Base-by-base conservation (phyloP, 2,329 filamentous ascomycete genomes). In the Trichoderma sp. region DNA sequence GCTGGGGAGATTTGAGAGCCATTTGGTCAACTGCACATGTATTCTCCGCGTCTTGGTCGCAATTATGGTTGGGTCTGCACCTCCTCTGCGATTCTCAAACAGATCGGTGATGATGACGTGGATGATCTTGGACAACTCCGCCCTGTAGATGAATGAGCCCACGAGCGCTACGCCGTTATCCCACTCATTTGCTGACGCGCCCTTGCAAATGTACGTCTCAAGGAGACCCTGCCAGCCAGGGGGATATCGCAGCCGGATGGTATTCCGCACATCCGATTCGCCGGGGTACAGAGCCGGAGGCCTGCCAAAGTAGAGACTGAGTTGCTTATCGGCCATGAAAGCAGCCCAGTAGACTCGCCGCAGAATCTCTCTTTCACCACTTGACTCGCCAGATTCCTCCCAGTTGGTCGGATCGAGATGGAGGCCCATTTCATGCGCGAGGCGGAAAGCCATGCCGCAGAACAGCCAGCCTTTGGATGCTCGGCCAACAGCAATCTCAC, bases 391-490 rank as follows among this genome's bases (percentile, higher is more conserved):
- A 8, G 79, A 77, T 26, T 77, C 76, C 55, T 81, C 79, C 83
- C 83, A 85, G 71, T 85, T 85, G 61, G 78, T 83, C 0, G 83
- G 83, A 60, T 85, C 83, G 0, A 85, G 78, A 71, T 85, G 83
- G 18, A 85, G 77, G 1, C 83, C 83, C 83, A 85, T 85, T 71
- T 84, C 83, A 61, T 85, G 83, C 0, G 83, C 81, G 16, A 85
- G 76, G 5, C 83, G 80, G 70, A 84, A 85, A 10, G 83, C 83
- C 83, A 85, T 85, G 58, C 83, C 83, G 32, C 82, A 84, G 64
- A 83, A 84, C 1, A 85, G 75, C 83, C 83, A 85, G 14, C 83
- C 83, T 65, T 83, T 85, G 21, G 83, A 84, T 2, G 79, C 75
- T n/a, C 80, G 79, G 0, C 83, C 82, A 26, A 80, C 79, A 4